Evolutionary conservation across 2,329 filamentous ascomycete species (phyloP).

Genomic region (Xylariaceae sp.): DNA sequence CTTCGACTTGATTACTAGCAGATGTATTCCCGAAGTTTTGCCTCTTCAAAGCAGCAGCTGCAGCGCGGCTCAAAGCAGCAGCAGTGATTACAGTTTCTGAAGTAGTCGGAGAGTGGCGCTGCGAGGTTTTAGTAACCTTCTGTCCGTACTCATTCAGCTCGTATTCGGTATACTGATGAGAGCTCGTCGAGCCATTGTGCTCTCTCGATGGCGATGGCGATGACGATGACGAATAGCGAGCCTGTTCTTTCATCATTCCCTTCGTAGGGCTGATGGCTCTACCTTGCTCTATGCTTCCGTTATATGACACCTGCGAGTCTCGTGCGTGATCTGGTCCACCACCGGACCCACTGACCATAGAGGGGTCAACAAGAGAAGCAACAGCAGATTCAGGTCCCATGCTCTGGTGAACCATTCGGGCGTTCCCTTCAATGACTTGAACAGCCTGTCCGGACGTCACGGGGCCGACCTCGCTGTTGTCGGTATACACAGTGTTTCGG

Average conservation of each 20-base stretch:
- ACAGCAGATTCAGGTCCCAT: slow-evolving; percentile 81
- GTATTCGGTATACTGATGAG: slow-evolving; percentile 49
- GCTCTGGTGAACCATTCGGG: slow-evolving; percentile 67
- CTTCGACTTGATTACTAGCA: slow-evolving; percentile 32
- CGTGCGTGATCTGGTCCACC: slow-evolving; percentile 44
- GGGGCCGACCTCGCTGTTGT: slow-evolving; percentile 54
- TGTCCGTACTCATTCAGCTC: slow-evolving; percentile 54
- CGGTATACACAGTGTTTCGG: slow-evolving; percentile 45
- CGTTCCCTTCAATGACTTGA: slow-evolving; percentile 64
- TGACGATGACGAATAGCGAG: slow-evolving; percentile 37
- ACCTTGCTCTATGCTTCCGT: slow-evolving; percentile 21
- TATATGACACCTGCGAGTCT: slow-evolving; percentile 31
- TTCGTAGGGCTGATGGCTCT: slow-evolving; percentile 40
- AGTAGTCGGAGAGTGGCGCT: slow-evolving; percentile 48
- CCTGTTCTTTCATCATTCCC: slow-evolving; percentile 37
- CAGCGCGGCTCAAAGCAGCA: slow-evolving; percentile 47
- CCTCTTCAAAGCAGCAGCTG: slow-evolving; percentile 47
- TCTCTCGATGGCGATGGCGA: slow-evolving; percentile 34
- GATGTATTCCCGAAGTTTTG: slow-evolving; percentile 41
- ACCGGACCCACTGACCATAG: slow-evolving; percentile 59
- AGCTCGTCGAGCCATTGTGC: slow-evolving; percentile 29
- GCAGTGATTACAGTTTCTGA: slow-evolving; percentile 55
- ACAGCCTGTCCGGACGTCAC: slow-evolving; percentile 64
- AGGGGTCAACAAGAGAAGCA: slow-evolving; percentile 65
- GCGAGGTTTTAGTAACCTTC: slow-evolving; percentile 45